phyloP scores from a whole-genome alignment of 2,329 filamentous ascomycete genomes.

The Massarina eburnea region DNA sequence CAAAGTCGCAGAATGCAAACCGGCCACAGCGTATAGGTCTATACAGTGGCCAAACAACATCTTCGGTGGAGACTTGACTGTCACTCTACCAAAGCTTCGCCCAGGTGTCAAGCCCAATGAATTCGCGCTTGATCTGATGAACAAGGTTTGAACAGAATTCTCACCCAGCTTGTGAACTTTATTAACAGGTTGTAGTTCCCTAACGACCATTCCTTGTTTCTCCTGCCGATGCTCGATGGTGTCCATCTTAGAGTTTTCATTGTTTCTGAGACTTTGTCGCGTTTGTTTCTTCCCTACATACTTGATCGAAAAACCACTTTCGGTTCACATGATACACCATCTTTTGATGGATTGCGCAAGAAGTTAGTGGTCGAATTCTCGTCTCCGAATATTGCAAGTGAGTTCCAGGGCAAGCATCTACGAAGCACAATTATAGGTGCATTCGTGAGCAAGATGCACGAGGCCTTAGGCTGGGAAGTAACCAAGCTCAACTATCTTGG shows the following conservation, averaged over 20 bases:
- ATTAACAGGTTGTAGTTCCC: conserved; percentile 59
- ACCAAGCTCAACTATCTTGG: conserved; percentile 66
- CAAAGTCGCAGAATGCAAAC: conserved; percentile 14
- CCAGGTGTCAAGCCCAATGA: conserved; percentile 23
- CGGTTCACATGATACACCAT: conserved; percentile 54
- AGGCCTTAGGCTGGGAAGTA: conserved; percentile 63
- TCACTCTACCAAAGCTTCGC: conserved; percentile 30
- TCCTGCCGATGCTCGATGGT: conserved; percentile 61
- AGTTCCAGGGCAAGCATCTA: conserved; percentile 67
- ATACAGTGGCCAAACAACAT: conserved; percentile 36
- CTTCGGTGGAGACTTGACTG: conserved; percentile 30
- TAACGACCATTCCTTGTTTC: conserved; percentile 65
- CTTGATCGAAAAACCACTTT: conserved; percentile 51
- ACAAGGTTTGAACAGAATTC: conserved; percentile 18
- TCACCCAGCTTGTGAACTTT: background rate
- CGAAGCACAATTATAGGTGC: conserved; percentile 68
- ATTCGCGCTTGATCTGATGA: conserved; percentile 18
- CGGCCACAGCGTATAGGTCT: conserved; percentile 21
- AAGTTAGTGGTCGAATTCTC: conserved; percentile 69
- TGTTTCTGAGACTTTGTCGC: conserved; percentile 59
- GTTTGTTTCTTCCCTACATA: conserved; percentile 65
- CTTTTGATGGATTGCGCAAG: conserved; percentile 56
- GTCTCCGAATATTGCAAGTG: conserved; percentile 74
- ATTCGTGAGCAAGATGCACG: conserved; percentile 62
- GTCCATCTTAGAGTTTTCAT: conserved; percentile 71